Evolutionary conservation across 164 flowering plant genomes (phyloP), one percentile per base, ranked within the genome.

Genomic region (Liquidambar formosana): DNA sequence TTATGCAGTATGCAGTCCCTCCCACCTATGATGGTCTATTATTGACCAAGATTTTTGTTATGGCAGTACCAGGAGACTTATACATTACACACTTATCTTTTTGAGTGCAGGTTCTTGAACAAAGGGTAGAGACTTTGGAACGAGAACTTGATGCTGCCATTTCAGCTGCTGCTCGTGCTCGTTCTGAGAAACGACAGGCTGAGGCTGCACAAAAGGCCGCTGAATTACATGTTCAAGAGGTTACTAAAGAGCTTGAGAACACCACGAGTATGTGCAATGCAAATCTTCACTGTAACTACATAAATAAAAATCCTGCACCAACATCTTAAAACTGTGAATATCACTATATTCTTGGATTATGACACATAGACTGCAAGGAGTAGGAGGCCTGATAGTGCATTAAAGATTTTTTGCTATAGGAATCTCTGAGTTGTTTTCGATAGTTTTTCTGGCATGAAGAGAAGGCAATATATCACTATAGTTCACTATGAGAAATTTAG

Each of bases 131-230:
- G 75, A 86, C 86, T 25, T 73, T 89, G 76, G 98, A 93, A 73
- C 82, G 91, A 57, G 94, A 89, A 70, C 90, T 91, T 46, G 97
- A 91, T 85, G 87, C 93, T 60, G 89, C 98, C 41, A 91, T 93
- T 19, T 83, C 96, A 49, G 94, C 91, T 45, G 85, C 97, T 63
- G 97, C 98, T 47, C 95, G 74, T 75, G 97, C 92, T 73, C 93
- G 97, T 43, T 75, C 90, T 45, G 98, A 91, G 57, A 93, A 91
- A 74, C 78, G 95, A 45, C 93, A 84, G 68, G 97, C 95, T 63
- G 98, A 91, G 80, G 90, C 89, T 27, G 82, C 83, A 46, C 93
- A 90, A 58, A 86, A 85, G 69, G 88, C 89, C 73, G 88, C 94
- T 74, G 97, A 93, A 69, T 71, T 87, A 53, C 92, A 76, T 69